phyloP scores from a whole-genome alignment of 1,284 basidiomycete species.

The Schizophyllum commune region DNA sequence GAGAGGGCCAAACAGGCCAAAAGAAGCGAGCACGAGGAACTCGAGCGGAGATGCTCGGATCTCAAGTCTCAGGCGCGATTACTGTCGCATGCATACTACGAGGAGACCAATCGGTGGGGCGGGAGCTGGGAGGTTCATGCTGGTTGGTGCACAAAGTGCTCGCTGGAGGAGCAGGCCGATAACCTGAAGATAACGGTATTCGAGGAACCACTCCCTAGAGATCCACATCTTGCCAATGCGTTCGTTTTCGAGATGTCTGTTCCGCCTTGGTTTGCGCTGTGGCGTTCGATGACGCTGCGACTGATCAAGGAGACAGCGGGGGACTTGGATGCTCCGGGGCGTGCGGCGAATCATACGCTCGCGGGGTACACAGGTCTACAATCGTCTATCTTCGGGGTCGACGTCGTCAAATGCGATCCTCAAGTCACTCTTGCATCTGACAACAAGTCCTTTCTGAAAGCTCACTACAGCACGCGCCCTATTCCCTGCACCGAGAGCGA shows the following conservation, averaged over 20 bases:
- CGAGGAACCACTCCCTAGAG: constrained; percentile 42
- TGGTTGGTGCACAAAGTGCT: constrained; percentile 25
- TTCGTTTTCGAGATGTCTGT: constrained; percentile 38
- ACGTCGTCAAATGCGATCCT: constrained; percentile 6
- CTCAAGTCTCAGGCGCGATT: constrained; percentile 8
- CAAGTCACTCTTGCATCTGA: constrained; percentile 31
- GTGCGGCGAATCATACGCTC: not conserved
- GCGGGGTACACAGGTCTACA: not conserved
- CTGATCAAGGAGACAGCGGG: constrained; percentile 15
- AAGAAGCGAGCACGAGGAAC: constrained; percentile 19
- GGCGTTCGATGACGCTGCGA: constrained; percentile 34
- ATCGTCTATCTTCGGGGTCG: not conserved
- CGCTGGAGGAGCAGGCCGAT: constrained; percentile 12
- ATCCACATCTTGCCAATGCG: constrained; percentile 15
- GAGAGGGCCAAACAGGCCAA: constrained; percentile 8
- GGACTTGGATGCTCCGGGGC: not conserved
- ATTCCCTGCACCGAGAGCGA: constrained; percentile 19
- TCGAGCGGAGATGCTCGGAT: constrained; percentile 12
- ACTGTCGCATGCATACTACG: constrained; percentile 2
- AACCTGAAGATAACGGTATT: constrained; percentile 28
- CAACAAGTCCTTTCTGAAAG: constrained; percentile 29
- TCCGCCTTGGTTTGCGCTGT: constrained; percentile 31
- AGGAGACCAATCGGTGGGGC: not conserved
- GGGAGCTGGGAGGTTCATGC: not conserved
- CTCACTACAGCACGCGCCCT: constrained; percentile 25